Conservation (phyloP, 108 stramenopile genomes). For the Craspedostauros australis region DNA sequence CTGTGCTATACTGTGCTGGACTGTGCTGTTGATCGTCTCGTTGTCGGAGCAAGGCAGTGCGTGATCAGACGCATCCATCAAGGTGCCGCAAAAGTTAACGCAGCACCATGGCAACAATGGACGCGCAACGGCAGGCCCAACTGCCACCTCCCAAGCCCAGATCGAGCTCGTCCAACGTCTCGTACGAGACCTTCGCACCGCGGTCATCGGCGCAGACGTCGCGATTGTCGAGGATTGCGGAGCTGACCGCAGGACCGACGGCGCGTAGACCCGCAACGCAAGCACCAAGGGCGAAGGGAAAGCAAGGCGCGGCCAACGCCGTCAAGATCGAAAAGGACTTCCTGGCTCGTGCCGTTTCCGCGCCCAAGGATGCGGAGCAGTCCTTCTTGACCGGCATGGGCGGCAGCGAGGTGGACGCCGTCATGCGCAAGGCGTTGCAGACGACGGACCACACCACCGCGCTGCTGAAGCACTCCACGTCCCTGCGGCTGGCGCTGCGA, state of each 20-base stretch:
- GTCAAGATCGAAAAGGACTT: neutral
- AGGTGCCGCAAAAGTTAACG: too few relatives aligned
- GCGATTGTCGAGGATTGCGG: conserved; percentile 56
- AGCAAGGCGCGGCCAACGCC: conserved; percentile 5
- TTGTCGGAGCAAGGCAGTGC: too few relatives aligned
- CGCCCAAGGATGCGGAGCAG: conserved; percentile 9
- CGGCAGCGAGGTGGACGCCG: conserved; percentile 11
- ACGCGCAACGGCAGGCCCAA: too few relatives aligned
- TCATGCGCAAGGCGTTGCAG: conserved; percentile 27
- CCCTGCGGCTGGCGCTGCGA: conserved; percentile 57
- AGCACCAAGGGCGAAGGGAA: neutral
- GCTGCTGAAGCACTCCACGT: conserved; percentile 53
- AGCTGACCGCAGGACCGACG: conserved; percentile 66
- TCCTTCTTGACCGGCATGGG: conserved; percentile 6
- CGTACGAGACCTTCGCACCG: conserved; percentile 81
- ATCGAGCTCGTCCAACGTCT: conserved; percentile 25
- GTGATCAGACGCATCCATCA: too few relatives aligned
- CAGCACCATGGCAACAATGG: too few relatives aligned
- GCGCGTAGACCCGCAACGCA: neutral
- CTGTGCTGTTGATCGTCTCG: too few relatives aligned
- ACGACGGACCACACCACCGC: conserved; percentile 44
- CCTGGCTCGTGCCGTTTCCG: conserved; percentile 21
- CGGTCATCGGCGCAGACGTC: conserved; percentile 53
- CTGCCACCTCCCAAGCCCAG: neutral
- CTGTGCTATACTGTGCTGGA: too few relatives aligned